A percentile compares a stretch with the other conserved stretches of the same genome.
Conservation (phyloP, 345 rosid species). For the Brassica incana region DNA sequence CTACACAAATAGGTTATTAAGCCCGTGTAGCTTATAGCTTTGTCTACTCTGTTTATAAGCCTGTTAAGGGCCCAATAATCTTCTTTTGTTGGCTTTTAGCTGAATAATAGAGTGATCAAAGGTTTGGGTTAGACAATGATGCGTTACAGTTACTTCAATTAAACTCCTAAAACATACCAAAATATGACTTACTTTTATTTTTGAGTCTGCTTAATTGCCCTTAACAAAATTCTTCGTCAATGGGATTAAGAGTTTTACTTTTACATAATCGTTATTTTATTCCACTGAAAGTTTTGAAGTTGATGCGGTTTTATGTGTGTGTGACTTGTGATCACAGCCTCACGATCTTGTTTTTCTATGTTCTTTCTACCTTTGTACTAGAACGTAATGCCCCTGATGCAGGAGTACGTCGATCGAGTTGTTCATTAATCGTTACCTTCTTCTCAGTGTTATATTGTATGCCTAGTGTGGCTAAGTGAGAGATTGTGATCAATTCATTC, state of each 20-base stretch:
- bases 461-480: background rate
- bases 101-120: conserved; percentile 10
- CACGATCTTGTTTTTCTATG: background rate
- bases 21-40: background rate
- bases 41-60: background rate
- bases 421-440: background rate
- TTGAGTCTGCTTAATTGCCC: background rate
- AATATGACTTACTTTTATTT: background rate
- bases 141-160: background rate
- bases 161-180: background rate
- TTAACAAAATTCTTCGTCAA: background rate
- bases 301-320: background rate
- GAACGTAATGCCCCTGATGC: background rate
- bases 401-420: background rate
- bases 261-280: background rate
- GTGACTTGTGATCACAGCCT: background rate
- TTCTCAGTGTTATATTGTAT: background rate
- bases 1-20: background rate
- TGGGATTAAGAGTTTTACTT: background rate
- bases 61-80: background rate
- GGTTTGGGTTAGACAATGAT: background rate
- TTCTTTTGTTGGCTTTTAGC: conserved; percentile 26
- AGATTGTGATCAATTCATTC: background rate
- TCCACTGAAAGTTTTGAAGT: background rate
- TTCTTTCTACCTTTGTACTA: background rate